These are phyloP conservation scores for Teunomyces cretensis DNA, from an alignment of 805 yeast genomes.

Conservation along the genomic window DNA sequence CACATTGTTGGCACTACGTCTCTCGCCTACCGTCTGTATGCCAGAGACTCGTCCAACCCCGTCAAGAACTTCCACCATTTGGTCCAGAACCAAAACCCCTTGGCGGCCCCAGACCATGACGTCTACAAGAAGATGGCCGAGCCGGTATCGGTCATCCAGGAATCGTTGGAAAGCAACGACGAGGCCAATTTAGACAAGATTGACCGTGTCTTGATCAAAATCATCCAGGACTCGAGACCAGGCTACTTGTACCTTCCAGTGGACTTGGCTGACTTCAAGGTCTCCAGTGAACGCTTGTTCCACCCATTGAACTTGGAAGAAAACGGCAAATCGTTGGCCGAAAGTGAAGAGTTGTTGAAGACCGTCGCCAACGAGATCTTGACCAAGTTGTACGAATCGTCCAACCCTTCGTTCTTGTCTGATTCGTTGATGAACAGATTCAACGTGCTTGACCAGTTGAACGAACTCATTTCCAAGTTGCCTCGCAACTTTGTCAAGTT, in stretches of 20 bases:
- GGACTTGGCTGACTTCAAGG: constrained; percentile 53
- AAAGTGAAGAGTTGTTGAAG: constrained; percentile 12
- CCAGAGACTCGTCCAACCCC: constrained; percentile 10
- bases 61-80: constrained; percentile 53
- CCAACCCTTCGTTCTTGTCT: constrained; percentile 64
- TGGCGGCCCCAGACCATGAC: constrained; percentile 59
- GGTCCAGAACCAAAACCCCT: constrained; percentile 50
- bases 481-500: constrained; percentile 32
- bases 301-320: constrained; percentile 5
- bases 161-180: constrained; percentile 33
- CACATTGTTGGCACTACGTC: constrained; percentile 77
- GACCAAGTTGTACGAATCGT: constrained; percentile 48
- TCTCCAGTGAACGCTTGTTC: constrained; percentile 21
- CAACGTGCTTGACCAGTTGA: constrained; percentile 44
- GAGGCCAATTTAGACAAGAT: constrained; percentile 44
- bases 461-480: constrained; percentile 33
- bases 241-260: constrained; percentile 80
- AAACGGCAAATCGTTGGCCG: neutral
- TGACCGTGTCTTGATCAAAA: constrained; percentile 61
- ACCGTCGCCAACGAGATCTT: constrained; percentile 40
- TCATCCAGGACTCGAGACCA: constrained; percentile 64
- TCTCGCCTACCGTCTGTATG: constrained; percentile 21
- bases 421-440: constrained; percentile 72
- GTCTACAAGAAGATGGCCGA: constrained; percentile 66
- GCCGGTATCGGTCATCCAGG: constrained; percentile 48